Percentiles rank a stretch among this genome's conserved stretches.
These are phyloP conservation scores for Heritiera fomes DNA, from an alignment of 345 rosid species.

Conservation along the genomic window DNA sequence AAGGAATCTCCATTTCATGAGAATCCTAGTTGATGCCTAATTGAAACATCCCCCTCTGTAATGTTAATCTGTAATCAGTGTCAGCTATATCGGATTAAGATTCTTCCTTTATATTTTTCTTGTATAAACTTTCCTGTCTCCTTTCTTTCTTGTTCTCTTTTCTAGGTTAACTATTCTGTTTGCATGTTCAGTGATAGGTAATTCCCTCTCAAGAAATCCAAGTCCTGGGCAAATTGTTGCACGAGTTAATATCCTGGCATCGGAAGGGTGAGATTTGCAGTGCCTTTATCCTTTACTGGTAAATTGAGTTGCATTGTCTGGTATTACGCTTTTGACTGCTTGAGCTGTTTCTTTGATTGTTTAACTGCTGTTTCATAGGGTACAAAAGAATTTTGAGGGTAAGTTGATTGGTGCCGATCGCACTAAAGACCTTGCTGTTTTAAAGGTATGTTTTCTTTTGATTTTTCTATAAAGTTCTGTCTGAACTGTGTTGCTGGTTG, in stretches of 20 bases:
- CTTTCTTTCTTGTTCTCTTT: neutral
- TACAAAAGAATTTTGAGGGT: slow-evolving; percentile 93
- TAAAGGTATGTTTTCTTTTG: slow-evolving; percentile 47
- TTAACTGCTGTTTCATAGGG: slow-evolving; percentile 44
- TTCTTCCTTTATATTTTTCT: neutral
- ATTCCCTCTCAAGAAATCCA: slow-evolving; percentile 87
- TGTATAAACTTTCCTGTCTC: neutral
- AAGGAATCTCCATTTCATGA: neutral
- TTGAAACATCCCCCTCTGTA: neutral
- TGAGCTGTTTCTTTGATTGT: slow-evolving; percentile 14
- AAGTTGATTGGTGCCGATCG: slow-evolving; percentile 90
- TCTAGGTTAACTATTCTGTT: slow-evolving; percentile 9
- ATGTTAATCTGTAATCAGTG: neutral
- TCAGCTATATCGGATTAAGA: slow-evolving; percentile 4
- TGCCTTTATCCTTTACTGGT: slow-evolving; percentile 30
- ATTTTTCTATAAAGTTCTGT: neutral
- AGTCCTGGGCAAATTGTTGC: slow-evolving; percentile 81
- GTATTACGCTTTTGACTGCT: slow-evolving; percentile 12
- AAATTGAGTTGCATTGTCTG: slow-evolving; percentile 29
- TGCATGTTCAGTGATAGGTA: slow-evolving; percentile 71
- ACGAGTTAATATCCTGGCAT: slow-evolving; percentile 81
- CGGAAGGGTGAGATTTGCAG: slow-evolving; percentile 78
- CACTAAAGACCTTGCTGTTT: slow-evolving; percentile 89
- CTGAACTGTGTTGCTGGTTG: neutral
- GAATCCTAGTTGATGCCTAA: slow-evolving; percentile 16